Conservation (phyloP, 1,139 yeast genomes). For the Nadsonia commutata region DNA sequence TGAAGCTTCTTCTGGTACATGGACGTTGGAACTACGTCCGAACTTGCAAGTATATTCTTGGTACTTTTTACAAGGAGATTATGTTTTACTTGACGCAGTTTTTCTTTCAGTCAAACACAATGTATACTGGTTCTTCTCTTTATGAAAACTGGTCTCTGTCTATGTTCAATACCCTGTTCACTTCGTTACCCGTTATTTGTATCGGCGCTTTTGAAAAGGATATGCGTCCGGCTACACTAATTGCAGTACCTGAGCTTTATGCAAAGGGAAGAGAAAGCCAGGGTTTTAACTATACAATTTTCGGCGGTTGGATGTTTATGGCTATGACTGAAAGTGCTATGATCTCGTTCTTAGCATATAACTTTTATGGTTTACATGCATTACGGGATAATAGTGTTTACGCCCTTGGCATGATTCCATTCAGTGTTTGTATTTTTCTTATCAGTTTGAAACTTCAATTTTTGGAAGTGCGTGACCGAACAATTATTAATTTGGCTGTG, state of each 20-base stretch:
- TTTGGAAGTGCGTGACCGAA: constrained; percentile 72
- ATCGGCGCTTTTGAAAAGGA: constrained; percentile 95
- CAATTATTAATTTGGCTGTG: constrained; percentile 57
- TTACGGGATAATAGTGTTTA: constrained; percentile 59
- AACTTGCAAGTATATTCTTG: constrained; percentile 78
- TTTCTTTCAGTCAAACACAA: constrained; percentile 69
- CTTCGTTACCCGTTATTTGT: constrained; percentile 81
- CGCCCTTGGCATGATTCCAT: constrained; percentile 67
- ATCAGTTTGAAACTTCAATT: constrained; percentile 70
- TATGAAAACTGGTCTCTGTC: constrained; percentile 95
- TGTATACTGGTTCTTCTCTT: constrained; percentile 85
- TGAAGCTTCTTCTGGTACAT: constrained; percentile 76
- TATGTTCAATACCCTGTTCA: constrained; percentile 91
- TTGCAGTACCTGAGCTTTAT: constrained; percentile 88
- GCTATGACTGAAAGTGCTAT: constrained; percentile 66
- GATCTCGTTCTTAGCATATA: constrained; percentile 51
- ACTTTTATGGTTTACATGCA: constrained; percentile 55
- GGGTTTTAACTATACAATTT: constrained; percentile 57
- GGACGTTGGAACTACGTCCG: constrained; percentile 92
- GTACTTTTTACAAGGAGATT: constrained; percentile 90
- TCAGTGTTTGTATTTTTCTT: constrained; percentile 53
- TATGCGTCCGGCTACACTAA: constrained; percentile 67
- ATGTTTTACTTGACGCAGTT: constrained; percentile 81
- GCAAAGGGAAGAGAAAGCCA: constrained; percentile 59
- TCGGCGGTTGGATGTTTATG: constrained; percentile 63